These are phyloP conservation scores for Symbiodinium natans DNA, from an alignment of 73 alveolate genomes.

Conservation along the genomic window DNA sequence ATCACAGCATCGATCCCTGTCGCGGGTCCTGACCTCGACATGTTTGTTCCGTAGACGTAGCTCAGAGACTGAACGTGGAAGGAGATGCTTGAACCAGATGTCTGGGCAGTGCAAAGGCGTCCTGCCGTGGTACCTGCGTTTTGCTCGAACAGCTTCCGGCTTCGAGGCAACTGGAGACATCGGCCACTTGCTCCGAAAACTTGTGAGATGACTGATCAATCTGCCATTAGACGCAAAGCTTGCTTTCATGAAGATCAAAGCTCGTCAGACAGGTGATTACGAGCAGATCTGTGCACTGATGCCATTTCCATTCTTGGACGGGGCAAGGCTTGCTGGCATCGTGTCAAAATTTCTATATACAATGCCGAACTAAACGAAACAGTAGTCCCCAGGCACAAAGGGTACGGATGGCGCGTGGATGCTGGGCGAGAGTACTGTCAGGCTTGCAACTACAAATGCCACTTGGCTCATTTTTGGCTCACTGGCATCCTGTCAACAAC, in stretches of 20 bases:
- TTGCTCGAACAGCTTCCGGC: background rate
- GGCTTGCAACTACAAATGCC: slow-evolving; percentile 47
- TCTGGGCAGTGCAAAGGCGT: background rate
- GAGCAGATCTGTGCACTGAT: slow-evolving; percentile 49
- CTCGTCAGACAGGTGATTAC: slow-evolving; percentile 3
- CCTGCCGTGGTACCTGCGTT: slow-evolving; percentile 39
- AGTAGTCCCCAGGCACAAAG: slow-evolving; percentile 76
- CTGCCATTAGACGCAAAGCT: too few species aligned
- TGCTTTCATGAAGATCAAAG: background rate
- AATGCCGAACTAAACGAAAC: too few species aligned
- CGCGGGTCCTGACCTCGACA: slow-evolving; percentile 1
- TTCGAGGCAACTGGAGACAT: slow-evolving; percentile 25
- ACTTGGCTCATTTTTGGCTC: background rate
- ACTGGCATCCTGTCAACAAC: background rate
- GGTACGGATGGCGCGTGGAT: slow-evolving; percentile 65
- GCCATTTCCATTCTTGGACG: slow-evolving; percentile 31
- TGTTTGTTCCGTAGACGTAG: background rate
- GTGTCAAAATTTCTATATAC: too few species aligned
- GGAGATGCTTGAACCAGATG: background rate
- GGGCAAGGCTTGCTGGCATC: slow-evolving; percentile 58
- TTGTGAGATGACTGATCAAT: too few species aligned
- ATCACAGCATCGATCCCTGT: slow-evolving; percentile 1
- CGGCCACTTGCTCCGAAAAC: slow-evolving; percentile 10
- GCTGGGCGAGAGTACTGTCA: slow-evolving; percentile 43
- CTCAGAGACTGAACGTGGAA: background rate